Evolutionary conservation across 805 yeast species (phyloP), one percentile per base, ranked within the genome.

Genomic region (Nakazawaea pomicola): DNA sequence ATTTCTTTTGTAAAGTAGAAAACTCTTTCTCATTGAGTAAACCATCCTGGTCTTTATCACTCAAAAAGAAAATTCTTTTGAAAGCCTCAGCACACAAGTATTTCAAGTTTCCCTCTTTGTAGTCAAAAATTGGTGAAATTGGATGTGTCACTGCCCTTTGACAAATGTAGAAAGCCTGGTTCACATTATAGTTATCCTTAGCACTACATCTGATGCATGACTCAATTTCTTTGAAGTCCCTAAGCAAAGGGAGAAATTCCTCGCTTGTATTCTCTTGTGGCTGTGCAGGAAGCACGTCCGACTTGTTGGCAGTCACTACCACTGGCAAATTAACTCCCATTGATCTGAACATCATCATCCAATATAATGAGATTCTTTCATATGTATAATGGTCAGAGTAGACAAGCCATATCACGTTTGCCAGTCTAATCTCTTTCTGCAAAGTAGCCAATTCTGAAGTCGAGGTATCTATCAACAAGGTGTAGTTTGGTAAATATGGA

Each of bases 81-180:
- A 93, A 64, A 0, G 98, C 98, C 2, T 72, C 67, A 0, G 77
- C 65, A 0, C 95, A 89, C 9, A 79, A 68, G 0, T 90, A 88
- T 53, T 90, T 91, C 51, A 93, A 64, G 35, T 68, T 74, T 1
- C 93, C 91, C 46, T 84, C 88, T 52, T 89, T 87, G n/a, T 95
- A 80, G 57, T 93, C 98, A 54, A 82, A 93, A 19, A 93, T 60
- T 1, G 99, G 99, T 0, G 96, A 80, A 8, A 93, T 74, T 0
- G 99, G 99, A 58, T 86, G 89, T 0, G 91, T 83, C 0, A 91
- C 89, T 0, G 98, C 91, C 36, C 97, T 62, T 57, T 90, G 96
- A 54, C 99, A 93, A 12, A 93, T 65, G 58, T 93, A 93, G 50
- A 90, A 90, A 1, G 93, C 89, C 57, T 91, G 96, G 48, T 83